These are phyloP conservation scores for Phytophthora vignae DNA, from an alignment of 352 stramenopile species.

Conservation along the genomic window DNA sequence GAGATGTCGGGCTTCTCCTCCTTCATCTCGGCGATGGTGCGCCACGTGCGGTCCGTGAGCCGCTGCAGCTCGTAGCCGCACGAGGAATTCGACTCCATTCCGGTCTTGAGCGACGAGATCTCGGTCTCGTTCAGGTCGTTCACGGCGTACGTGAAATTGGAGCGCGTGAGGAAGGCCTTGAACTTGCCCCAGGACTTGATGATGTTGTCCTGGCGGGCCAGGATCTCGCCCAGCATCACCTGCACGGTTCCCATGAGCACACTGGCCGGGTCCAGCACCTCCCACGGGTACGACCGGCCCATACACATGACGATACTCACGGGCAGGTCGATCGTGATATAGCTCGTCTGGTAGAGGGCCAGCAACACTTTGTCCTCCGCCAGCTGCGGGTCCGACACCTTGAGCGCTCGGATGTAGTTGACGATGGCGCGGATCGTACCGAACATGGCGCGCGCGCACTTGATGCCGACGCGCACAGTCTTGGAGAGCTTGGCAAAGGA, in stretches of 20 bases:
- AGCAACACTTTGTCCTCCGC: conserved; percentile 31
- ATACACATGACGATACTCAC: conserved; percentile 45
- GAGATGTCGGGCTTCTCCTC: conserved; percentile 25
- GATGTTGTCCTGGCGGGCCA: conserved; percentile 33
- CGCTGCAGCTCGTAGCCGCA: conserved; percentile 51
- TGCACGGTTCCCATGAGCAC: conserved; percentile 33
- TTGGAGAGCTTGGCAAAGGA: conserved; percentile 21
- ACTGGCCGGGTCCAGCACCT: conserved; percentile 36
- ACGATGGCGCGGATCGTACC: conserved; percentile 31
- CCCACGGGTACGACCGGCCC: conserved; percentile 29
- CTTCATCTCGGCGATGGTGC: conserved; percentile 39
- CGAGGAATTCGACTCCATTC: conserved; percentile 38
- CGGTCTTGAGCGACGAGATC: conserved; percentile 44
- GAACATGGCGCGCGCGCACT: conserved; percentile 20
- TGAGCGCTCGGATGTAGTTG: conserved; percentile 38
- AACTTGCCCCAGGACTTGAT: conserved; percentile 33
- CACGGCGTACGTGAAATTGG: conserved; percentile 42
- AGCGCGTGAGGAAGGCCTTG: conserved; percentile 32
- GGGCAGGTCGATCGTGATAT: conserved; percentile 43
- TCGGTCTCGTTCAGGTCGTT: conserved; percentile 45
- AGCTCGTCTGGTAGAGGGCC: conserved; percentile 44
- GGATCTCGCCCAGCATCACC: conserved; percentile 29
- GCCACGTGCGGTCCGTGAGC: conserved; percentile 40
- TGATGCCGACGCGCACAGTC: conserved; percentile 25
- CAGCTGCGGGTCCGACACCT: conserved; percentile 31